phyloP scores from a whole-genome alignment of 2,329 filamentous ascomycete species.

The Alternaria metachromatica region DNA sequence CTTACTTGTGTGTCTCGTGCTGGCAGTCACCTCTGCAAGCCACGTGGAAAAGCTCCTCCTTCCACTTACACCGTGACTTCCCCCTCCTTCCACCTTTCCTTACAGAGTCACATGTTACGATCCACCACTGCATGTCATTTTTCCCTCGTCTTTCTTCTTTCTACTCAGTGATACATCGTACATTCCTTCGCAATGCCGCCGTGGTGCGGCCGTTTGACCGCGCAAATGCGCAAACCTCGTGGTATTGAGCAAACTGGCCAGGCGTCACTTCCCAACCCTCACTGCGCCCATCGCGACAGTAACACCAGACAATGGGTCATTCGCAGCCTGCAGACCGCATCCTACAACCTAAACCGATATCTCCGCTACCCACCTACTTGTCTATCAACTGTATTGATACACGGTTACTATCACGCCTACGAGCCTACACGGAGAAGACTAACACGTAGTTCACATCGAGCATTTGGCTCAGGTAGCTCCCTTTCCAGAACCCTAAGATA shows the following conservation, averaged over 20 bases:
- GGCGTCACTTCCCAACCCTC: constrained; percentile 9
- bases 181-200: neutral
- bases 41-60: neutral
- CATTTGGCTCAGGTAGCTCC: neutral
- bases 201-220: constrained; percentile 5
- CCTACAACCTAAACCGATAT: neutral
- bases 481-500: neutral
- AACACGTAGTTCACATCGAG: neutral
- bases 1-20: neutral
- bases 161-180: neutral
- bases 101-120: neutral
- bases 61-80: neutral
- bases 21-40: neutral
- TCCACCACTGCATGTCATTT: neutral
- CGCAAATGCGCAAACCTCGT: constrained; percentile 26
- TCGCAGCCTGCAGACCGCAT: neutral
- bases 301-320: neutral
- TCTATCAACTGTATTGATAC: neutral
- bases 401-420: neutral
- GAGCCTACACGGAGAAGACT: neutral
- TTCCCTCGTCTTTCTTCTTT: neutral
- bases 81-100: neutral
- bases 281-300: neutral
- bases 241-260: neutral
- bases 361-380: neutral